These are phyloP conservation scores for Fusarium miscanthi DNA, from an alignment of 2,329 filamentous ascomycete species.

Conservation along the genomic window DNA sequence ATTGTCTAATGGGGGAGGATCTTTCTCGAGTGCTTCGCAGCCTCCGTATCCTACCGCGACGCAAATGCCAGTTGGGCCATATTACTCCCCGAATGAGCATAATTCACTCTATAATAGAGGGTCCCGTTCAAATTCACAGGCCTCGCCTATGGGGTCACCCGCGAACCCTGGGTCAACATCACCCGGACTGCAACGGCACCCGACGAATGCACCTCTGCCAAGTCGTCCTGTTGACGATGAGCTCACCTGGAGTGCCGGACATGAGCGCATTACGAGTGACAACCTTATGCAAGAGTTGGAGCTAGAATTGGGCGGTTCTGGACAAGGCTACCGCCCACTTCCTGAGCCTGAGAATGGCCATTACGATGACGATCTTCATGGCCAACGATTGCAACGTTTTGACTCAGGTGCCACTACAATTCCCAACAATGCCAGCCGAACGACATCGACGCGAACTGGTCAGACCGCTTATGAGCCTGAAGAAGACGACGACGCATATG, in stretches of 20 bases:
- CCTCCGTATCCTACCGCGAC: conserved; percentile 64
- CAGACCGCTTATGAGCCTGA: conserved; percentile 43
- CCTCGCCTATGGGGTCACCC: conserved; percentile 60
- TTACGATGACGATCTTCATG: conserved; percentile 57
- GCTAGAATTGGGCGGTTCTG: conserved; percentile 59
- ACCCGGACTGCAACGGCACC: conserved; percentile 64
- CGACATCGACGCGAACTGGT: conserved; percentile 35
- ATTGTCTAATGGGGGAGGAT: conserved; percentile 54
- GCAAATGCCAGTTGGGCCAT: conserved; percentile 64
- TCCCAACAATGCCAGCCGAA: conserved; percentile 40
- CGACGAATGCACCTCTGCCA: conserved; percentile 70
- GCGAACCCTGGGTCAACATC: conserved; percentile 53
- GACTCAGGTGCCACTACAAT: conserved; percentile 62
- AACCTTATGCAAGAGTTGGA: conserved; percentile 69
- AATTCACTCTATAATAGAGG: conserved; percentile 57
- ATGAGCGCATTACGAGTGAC: conserved; percentile 60
- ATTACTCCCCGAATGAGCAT: conserved; percentile 60
- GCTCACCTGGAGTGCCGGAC: conserved; percentile 55
- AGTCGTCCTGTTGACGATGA: conserved; percentile 62
- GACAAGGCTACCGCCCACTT: conserved; percentile 51
- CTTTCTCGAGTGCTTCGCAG: conserved; percentile 52
- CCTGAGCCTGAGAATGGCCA: conserved; percentile 58
- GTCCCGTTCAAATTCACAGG: conserved; percentile 62
- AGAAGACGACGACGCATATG: conserved; percentile 88
- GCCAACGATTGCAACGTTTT: conserved; percentile 60